Evolutionary conservation across 176 grass and related monocot species (phyloP).

Genomic region (Juncus inflexus): DNA sequence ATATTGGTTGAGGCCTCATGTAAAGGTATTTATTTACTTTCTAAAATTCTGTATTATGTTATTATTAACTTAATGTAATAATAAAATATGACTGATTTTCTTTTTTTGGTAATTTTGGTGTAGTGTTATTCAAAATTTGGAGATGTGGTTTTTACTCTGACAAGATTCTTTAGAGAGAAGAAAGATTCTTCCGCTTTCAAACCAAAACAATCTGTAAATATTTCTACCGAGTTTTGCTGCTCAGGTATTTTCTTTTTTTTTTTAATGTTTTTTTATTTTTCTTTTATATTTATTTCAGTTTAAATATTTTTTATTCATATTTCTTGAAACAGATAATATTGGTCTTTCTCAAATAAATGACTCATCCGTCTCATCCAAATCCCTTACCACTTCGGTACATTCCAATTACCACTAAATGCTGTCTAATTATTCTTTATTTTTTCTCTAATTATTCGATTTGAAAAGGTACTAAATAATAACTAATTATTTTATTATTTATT

Average conservation of each 20-base stretch:
- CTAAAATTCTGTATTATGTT: slow-evolving; percentile 20
- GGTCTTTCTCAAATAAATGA: slow-evolving; percentile 22
- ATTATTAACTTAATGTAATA: too few species aligned
- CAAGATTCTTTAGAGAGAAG: slow-evolving; percentile 84
- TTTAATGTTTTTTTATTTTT: slow-evolving; percentile 15
- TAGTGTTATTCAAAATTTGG: slow-evolving; percentile 89
- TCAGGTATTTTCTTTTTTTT: slow-evolving; percentile 32
- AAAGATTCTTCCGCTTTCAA: slow-evolving; percentile 38
- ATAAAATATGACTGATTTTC: too few species aligned
- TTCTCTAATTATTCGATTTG: neutral
- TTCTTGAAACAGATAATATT: slow-evolving; percentile 42
- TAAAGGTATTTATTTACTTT: slow-evolving; percentile 52
- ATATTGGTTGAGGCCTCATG: slow-evolving; percentile 79
- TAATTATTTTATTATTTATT: slow-evolving; percentile 20
- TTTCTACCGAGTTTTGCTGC: neutral
- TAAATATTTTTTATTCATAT: neutral
- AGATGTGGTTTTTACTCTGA: slow-evolving; percentile 70
- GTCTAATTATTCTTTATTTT: neutral
- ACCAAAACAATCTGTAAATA: slow-evolving; percentile 40
- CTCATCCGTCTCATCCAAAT: slow-evolving; percentile 22
- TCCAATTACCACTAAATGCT: slow-evolving; percentile 8
- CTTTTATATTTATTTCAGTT: slow-evolving; percentile 26
- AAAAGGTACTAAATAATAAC: slow-evolving; percentile 23
- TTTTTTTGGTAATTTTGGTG: slow-evolving; percentile 12
- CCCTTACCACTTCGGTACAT: slow-evolving; percentile 48